Base-by-base conservation (phyloP, 2,329 filamentous ascomycete species). In the Allantophomopsis cytisporea region DNA sequence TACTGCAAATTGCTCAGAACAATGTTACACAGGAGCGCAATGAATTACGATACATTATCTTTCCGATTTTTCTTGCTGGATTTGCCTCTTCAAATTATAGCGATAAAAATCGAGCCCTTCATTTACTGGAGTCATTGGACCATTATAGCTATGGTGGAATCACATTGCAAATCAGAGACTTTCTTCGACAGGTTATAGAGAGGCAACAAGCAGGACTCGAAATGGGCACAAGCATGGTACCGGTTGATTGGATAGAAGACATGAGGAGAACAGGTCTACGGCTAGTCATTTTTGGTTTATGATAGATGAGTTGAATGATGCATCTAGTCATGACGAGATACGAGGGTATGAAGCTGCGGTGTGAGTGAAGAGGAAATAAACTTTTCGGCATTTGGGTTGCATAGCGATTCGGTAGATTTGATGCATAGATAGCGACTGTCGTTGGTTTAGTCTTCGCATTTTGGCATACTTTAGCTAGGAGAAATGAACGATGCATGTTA, bases 31-130 rank as follows among this genome's bases (percentile, higher is more conserved):
- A 53, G 2, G 54, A 55, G 4, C 58, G 59, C 10, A 55, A 60
- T 12, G 60, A 66, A 35, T 58, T 60, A 13, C 60, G 64, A 16
- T 66, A 66, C 41, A 50, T 68, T 4, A 58, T 69, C 2, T 73
- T 74, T 43, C 69, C 71, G 0, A 46, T 73, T 1, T 73, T 75
- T 48, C 61, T 75, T 42, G 66, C 69, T 0, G 71, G 69, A 3
- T 60, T 65, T 14, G 62, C 63, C 10, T 54, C 59, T 2, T 54
- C 50, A 1, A 57, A 62, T 17, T 54, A 54, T 7, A 55, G 55
- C 5, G 57, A 64, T 15, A 68, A 72, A 48, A 55, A 57, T 39
- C 56, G 60, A 45, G 65, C 65, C 2, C 54, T 73, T 41, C 59
- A 66, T n/a, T 47, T 72, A 37, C 58, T 74, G 31, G 58, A 54